These are phyloP conservation scores for Neonectria coccinea DNA, from an alignment of 2,329 filamentous ascomycete genomes.

Conservation along the genomic window DNA sequence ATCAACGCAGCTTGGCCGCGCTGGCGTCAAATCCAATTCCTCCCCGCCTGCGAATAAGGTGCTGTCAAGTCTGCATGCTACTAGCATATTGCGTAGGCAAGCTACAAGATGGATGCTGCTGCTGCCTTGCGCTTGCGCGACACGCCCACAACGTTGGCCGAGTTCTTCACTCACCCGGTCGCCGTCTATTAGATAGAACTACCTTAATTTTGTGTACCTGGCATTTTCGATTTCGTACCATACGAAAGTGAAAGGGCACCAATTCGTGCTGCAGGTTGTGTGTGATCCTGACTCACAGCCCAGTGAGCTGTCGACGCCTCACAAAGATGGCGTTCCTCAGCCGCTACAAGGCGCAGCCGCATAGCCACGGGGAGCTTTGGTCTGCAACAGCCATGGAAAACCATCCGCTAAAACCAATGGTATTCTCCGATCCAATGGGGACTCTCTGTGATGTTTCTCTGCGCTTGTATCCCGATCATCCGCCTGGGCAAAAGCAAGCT, in stretches of 20 bases:
- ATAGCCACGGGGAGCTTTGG: not conserved
- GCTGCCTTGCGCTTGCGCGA: slow-evolving; percentile 3
- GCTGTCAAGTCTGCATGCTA: no score
- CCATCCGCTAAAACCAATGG: not conserved
- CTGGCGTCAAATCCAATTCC: no score
- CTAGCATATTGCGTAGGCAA: no score
- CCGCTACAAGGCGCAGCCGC: not conserved
- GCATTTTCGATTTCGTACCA: not conserved
- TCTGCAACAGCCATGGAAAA: not conserved
- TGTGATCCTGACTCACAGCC: not conserved
- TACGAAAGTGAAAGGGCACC: not conserved
- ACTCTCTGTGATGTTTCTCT: not conserved
- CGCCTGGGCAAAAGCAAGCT: not conserved
- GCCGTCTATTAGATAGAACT: no score
- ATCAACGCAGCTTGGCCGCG: not conserved
- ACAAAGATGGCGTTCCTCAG: not conserved
- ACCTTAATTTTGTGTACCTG: not conserved
- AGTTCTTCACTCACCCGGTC: slow-evolving; percentile 3
- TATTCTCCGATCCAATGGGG: not conserved
- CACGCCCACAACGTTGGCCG: not conserved
- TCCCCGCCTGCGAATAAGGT: no score
- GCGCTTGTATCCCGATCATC: not conserved
- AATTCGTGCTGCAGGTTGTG: not conserved
- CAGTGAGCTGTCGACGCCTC: not conserved
- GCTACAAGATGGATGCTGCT: not conserved